Base-by-base conservation (phyloP, 345 rosid species). In the Hibiscus syriacus region DNA sequence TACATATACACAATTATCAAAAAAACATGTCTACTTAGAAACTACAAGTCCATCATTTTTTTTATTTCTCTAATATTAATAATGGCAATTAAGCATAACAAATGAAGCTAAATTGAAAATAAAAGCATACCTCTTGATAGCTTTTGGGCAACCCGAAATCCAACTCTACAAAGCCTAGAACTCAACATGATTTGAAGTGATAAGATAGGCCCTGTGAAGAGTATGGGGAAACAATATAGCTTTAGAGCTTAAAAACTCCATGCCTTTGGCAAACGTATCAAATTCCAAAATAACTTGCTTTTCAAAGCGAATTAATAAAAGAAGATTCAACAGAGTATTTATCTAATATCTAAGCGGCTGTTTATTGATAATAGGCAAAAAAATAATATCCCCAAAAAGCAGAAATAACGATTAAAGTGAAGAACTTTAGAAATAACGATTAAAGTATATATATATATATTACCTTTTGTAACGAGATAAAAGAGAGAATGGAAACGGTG, bases 71-170 rank as follows among this genome's bases (percentile, higher is more conserved):
- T 36, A 67, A 36, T 22, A 38, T 13, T 20, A 3, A 4, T 20
- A 67, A 34, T 12, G 25, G 43, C 9, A 38, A 41, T 34, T 36
- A 59, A 66, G 17, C 70, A 52, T 4, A 25, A 2, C 8, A 43
- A 41, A 25, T 23, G 13, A 43, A 63, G 52, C 19, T 46, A 14
- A 63, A 16, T 25, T 43, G 38, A 16, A 63, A 53, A 25, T 26
- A 45, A 19, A 25, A 43, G 7, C 38, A 26, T 63, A 87, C 90
- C 92, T 82, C 77, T 77, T 5, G 85, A 73, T 57, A 82, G 80
- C 76, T 79, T 74, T 57, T 58, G 80, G 45, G 71, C 73, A 62
- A 36, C 29, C 65, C 13, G 29, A 38, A 60, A 43, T 6, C 27
- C 23, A 60, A 78, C 69, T 70, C 83, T 80, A 53, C 82, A 70